Percentiles rank a stretch among this genome's conserved stretches.
These are phyloP conservation scores for Phytopythium oedochilum DNA, from an alignment of 352 stramenopile species.

Conservation along the genomic window DNA sequence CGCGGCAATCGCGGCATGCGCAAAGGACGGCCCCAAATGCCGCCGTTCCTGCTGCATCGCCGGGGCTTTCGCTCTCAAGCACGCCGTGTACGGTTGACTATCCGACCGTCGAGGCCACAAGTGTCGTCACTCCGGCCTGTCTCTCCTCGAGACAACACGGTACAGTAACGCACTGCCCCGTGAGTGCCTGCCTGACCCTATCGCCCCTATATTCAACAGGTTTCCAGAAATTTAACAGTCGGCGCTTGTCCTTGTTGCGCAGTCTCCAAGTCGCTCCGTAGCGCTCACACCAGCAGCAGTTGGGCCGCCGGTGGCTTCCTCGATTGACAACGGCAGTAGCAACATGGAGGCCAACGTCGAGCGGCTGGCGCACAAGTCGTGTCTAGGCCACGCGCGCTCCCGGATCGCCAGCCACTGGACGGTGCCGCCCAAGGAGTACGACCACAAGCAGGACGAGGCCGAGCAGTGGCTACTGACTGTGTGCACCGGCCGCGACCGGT, in stretches of 20 bases:
- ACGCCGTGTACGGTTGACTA: no score
- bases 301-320: no score
- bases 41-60: neutral
- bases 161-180: neutral
- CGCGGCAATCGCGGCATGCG: neutral
- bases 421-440: constrained; percentile 31
- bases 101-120: neutral
- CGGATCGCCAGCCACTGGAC: constrained; percentile 35
- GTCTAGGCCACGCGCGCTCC: neutral
- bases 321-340: no score
- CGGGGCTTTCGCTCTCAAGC: no score
- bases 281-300: neutral
- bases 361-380: constrained; percentile 2
- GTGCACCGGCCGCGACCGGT: constrained; percentile 42
- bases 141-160: neutral
- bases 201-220: no score
- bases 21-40: neutral
- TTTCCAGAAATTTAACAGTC: neutral
- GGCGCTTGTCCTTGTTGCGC: no score
- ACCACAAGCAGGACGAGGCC: constrained; percentile 38
- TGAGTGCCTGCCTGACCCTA: no score
- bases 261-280: neutral
- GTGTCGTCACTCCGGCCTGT: constrained; percentile 3
- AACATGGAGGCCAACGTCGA: neutral
- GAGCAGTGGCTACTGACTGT: constrained; percentile 45